Evolutionary conservation across 352 stramenopile species (phyloP).

Genomic region (Phytophthora cactorum): DNA sequence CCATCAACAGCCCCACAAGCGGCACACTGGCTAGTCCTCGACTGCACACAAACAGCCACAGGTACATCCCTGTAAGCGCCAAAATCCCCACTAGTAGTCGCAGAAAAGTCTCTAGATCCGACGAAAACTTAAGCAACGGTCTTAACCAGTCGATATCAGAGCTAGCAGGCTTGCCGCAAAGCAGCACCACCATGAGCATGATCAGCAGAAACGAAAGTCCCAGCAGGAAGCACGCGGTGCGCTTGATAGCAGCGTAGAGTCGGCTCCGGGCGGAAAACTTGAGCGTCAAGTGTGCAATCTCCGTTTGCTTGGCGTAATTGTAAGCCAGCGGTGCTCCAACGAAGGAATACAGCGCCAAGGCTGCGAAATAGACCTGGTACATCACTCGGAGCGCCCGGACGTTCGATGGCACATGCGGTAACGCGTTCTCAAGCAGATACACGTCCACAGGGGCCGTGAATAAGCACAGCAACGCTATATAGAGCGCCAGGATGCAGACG

Average conservation of each 20-base stretch:
- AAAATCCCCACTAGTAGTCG: conserved; percentile 77
- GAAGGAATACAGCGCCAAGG: conserved; percentile 70
- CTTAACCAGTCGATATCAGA: conserved; percentile 85
- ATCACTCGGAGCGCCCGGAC: conserved; percentile 57
- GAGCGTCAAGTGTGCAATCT: conserved; percentile 84
- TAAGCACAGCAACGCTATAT: conserved; percentile 73
- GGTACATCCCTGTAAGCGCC: conserved; percentile 73
- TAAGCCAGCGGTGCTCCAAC: conserved; percentile 76
- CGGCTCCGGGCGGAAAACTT: conserved; percentile 60
- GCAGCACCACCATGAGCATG: conserved; percentile 72
- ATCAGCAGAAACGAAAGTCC: conserved; percentile 68
- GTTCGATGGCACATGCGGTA: conserved; percentile 66
- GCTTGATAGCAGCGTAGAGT: conserved; percentile 68
- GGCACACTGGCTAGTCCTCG: conserved; percentile 76
- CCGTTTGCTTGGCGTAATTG: conserved; percentile 85
- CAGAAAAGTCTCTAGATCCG: conserved; percentile 76
- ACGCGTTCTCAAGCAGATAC: conserved; percentile 74
- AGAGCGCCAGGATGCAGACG: conserved; percentile 76
- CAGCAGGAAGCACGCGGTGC: conserved; percentile 78
- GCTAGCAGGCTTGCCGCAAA: conserved; percentile 79
- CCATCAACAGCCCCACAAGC: conserved; percentile 79
- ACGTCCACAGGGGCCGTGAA: conserved; percentile 85
- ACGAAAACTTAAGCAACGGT: conserved; percentile 78
- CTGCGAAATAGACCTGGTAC: conserved; percentile 78
- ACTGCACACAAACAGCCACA: conserved; percentile 80